phyloP scores from a whole-genome alignment of 2,329 filamentous ascomycete genomes.

The Calonectria hawksworthii region DNA sequence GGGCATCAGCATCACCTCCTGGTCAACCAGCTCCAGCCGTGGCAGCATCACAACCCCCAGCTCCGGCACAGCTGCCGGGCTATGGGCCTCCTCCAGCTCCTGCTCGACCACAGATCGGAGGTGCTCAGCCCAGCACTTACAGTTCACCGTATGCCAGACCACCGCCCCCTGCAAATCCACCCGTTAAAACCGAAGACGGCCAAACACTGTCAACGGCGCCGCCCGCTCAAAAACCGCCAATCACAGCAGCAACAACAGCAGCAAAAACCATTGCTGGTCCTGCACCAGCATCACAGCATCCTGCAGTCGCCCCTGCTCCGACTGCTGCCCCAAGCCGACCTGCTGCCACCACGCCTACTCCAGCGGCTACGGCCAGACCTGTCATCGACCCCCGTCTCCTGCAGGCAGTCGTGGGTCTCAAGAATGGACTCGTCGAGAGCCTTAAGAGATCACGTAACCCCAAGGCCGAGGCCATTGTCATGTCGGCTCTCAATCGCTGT shows the following conservation, averaged over 20 bases:
- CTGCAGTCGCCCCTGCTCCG: constrained; percentile 36
- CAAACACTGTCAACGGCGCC: constrained; percentile 32
- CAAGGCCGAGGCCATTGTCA: constrained; percentile 62
- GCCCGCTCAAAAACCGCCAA: constrained; percentile 30
- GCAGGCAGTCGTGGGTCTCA: constrained; percentile 60
- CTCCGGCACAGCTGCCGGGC: constrained; percentile 51
- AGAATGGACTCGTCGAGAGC: constrained; percentile 61
- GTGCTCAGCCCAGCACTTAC: constrained; percentile 50
- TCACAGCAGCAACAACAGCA: constrained; percentile 19
- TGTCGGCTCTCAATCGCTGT: constrained; percentile 67
- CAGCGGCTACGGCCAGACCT: constrained; percentile 47
- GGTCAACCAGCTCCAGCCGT: constrained; percentile 41
- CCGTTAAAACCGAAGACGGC: constrained; percentile 49
- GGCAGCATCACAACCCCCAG: constrained; percentile 47
- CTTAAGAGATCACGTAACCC: constrained; percentile 59
- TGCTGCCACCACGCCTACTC: constrained; percentile 42
- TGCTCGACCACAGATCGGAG: constrained; percentile 50
- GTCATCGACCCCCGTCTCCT: constrained; percentile 62
- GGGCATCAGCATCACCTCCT: constrained; percentile 46
- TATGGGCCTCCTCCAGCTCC: constrained; percentile 54
- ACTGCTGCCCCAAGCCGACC: constrained; percentile 39
- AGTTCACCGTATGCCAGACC: constrained; percentile 55
- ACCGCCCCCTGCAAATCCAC: constrained; percentile 45
- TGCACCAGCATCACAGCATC: constrained; percentile 31
- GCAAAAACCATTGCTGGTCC: constrained; percentile 40